Evolutionary conservation across 2,329 filamentous ascomycete species (phyloP).

Genomic region (Beauveria australis): DNA sequence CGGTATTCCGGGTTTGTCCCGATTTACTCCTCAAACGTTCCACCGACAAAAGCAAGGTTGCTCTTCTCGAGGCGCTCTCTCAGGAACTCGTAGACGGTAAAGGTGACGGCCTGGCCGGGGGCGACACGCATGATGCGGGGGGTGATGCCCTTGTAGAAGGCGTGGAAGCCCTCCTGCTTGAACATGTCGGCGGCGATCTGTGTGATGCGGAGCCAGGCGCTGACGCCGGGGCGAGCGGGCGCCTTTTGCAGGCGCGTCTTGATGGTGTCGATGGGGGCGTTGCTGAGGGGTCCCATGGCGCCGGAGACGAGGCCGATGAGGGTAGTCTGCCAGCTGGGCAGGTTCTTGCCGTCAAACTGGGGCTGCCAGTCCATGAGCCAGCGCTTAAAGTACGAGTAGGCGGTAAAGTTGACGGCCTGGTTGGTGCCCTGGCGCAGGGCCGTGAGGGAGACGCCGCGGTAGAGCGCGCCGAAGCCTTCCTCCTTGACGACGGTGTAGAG

Average conservation of each 20-base stretch:
- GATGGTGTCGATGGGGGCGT: slow-evolving; percentile 97
- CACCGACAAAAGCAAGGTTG: slow-evolving; percentile 50
- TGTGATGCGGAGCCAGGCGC: slow-evolving; percentile 69
- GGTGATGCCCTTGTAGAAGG: slow-evolving; percentile 99
- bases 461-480: slow-evolving; percentile 80
- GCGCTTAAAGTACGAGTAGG: slow-evolving; percentile 89
- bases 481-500: slow-evolving; percentile 85
- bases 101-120: slow-evolving; percentile 78
- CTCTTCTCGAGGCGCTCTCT: slow-evolving; percentile 65
- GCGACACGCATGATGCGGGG: slow-evolving; percentile 96
- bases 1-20: not conserved
- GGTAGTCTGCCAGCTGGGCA: slow-evolving; percentile 86
- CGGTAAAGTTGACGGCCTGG: slow-evolving; percentile 98
- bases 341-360: slow-evolving; percentile 51
- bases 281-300: slow-evolving; percentile 91
- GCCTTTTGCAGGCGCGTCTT: slow-evolving; percentile 94
- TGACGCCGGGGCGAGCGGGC: slow-evolving; percentile 71
- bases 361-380: slow-evolving; percentile 65
- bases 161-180: slow-evolving; percentile 85
- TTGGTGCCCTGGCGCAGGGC: slow-evolving; percentile 92
- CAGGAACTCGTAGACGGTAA: slow-evolving; percentile 70
- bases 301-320: slow-evolving; percentile 84
- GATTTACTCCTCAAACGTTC: slow-evolving; percentile 58
- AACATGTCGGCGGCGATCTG: slow-evolving; percentile 78
- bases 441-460: slow-evolving; percentile 88